These are phyloP conservation scores for Eucalyptus cloeziana DNA, from an alignment of 345 rosid genomes.

Conservation along the genomic window DNA sequence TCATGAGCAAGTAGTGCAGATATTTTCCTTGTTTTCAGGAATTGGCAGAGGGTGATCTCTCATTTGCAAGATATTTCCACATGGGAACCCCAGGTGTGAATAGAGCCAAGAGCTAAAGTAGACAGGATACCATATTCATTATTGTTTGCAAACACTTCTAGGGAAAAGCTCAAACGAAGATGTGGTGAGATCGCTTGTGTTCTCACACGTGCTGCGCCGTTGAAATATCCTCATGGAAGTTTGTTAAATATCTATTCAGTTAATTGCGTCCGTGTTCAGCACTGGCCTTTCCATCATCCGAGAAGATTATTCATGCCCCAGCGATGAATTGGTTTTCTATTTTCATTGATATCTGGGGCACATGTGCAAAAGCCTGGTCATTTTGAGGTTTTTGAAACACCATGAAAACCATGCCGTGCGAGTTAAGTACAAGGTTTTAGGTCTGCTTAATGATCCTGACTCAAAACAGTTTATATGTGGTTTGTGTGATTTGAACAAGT, in stretches of 20 bases:
- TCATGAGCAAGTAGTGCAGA: background rate
- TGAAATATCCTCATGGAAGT: background rate
- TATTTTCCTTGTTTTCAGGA: background rate
- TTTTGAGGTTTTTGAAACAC: background rate
- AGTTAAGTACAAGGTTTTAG: background rate
- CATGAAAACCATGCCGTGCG: too few species aligned
- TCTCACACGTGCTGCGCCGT: background rate
- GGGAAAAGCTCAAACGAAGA: background rate
- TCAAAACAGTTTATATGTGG: background rate
- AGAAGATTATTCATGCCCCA: background rate
- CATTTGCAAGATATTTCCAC: background rate
- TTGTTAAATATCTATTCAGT: background rate
- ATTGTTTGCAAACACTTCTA: background rate
- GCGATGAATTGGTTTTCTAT: too few species aligned
- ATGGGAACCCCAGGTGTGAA: fast-evolving
- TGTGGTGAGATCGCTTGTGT: background rate
- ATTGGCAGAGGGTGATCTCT: background rate
- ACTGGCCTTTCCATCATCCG: background rate
- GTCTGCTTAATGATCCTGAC: background rate
- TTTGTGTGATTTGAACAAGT: background rate
- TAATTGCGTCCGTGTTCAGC: background rate
- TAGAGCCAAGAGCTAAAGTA: background rate
- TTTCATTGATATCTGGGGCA: background rate
- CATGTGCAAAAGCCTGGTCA: background rate
- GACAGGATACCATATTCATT: background rate